phyloP scores from a whole-genome alignment of 768 basidiomycete genomes.

The Lactarius trivialis region DNA sequence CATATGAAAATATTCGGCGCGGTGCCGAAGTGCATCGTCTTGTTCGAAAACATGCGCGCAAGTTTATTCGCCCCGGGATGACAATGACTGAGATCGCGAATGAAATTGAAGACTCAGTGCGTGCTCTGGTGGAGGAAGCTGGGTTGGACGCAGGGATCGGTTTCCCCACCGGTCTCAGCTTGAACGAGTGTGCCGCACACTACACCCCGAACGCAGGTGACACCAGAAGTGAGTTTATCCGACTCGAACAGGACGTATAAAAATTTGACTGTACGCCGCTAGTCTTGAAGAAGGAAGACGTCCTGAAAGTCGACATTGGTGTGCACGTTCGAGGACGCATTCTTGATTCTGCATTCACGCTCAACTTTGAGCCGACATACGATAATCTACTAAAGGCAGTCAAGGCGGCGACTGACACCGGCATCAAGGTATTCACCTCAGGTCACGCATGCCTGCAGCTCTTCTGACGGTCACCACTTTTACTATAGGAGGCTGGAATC shows the following conservation, averaged over 20 bases:
- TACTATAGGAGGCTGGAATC: constrained; percentile 83
- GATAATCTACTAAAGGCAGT: constrained; percentile 87
- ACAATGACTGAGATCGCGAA: constrained; percentile 91
- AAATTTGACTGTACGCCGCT: constrained; percentile 9
- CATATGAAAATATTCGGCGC: constrained; percentile 84
- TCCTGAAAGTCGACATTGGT: constrained; percentile 95
- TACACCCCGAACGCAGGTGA: constrained; percentile 95
- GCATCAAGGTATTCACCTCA: constrained; percentile 54
- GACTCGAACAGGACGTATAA: not conserved
- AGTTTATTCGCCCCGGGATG: constrained; percentile 88
- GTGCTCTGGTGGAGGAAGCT: constrained; percentile 87
- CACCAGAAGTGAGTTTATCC: constrained; percentile 52
- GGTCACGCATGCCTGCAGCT: not conserved
- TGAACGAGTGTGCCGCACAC: constrained; percentile 95
- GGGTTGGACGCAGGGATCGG: constrained; percentile 84
- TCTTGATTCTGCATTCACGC: constrained; percentile 91
- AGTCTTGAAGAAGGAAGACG: constrained; percentile 81
- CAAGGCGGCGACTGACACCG: constrained; percentile 89
- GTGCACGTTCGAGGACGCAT: constrained; percentile 97
- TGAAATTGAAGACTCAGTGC: constrained; percentile 85
- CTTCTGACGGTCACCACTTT: constrained; percentile 8
- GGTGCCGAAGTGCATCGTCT: constrained; percentile 96
- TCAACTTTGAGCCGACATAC: constrained; percentile 84
- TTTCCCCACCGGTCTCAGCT: constrained; percentile 91
- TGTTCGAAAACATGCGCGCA: constrained; percentile 76